phyloP scores from a whole-genome alignment of 805 yeast genomes.

The Pichia insulana region DNA sequence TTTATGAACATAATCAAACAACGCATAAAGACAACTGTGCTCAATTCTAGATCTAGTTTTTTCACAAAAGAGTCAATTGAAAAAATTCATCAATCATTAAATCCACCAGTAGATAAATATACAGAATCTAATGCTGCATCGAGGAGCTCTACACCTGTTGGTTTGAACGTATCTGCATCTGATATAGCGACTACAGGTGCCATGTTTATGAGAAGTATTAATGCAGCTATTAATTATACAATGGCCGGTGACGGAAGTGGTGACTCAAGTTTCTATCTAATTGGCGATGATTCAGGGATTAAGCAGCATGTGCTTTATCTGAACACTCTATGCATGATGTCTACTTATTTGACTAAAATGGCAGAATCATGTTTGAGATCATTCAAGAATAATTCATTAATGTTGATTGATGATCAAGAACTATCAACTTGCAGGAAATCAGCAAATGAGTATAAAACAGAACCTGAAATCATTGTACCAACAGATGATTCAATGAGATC shows the following conservation, averaged over 20 bases:
- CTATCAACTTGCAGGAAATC: constrained; percentile 17
- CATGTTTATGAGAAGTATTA: constrained; percentile 33
- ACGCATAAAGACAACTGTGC: constrained; percentile 38
- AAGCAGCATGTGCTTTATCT: constrained; percentile 57
- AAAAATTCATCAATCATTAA: constrained; percentile 14
- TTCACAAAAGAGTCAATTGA: constrained; percentile 15
- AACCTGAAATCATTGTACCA: constrained; percentile 17
- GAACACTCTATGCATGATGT: constrained; percentile 63
- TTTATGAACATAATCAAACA: constrained; percentile 47
- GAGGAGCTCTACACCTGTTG: constrained; percentile 11
- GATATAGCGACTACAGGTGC: constrained; percentile 20
- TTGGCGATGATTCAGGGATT: constrained; percentile 26
- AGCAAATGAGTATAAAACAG: constrained; percentile 13
- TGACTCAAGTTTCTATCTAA: constrained; percentile 13
- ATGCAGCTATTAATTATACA: constrained; percentile 29
- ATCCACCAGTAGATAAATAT: background rate
- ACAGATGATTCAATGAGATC: constrained; percentile 3
- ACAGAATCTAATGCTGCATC: constrained; percentile 4
- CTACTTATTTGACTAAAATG: constrained; percentile 47
- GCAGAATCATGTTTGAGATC: constrained; percentile 32
- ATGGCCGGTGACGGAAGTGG: constrained; percentile 33
- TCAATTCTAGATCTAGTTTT: constrained; percentile 26
- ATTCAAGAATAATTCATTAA: constrained; percentile 21
- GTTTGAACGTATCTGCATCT: constrained; percentile 27
- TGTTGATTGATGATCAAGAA: constrained; percentile 28